Percentiles rank a stretch among this genome's conserved stretches.
phyloP scores from a whole-genome alignment of 352 stramenopile species.

The Phytopythium aichiense region DNA sequence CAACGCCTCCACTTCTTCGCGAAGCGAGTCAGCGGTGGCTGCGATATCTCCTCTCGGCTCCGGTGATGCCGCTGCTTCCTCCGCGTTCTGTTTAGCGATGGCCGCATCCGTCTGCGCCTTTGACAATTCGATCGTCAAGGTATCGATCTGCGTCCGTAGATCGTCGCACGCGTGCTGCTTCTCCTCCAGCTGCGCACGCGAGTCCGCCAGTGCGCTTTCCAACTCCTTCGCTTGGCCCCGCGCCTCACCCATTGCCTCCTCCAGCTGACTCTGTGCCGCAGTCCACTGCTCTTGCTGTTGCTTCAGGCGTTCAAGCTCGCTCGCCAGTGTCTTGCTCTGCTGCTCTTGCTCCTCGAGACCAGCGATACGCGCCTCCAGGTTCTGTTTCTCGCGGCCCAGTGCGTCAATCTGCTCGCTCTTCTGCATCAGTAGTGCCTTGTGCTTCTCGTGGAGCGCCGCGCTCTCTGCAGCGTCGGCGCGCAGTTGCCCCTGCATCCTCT shows the following conservation, averaged over 20 bases:
- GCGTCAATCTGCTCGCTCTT: conserved; percentile 7
- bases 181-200: conserved; percentile 13
- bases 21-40: background rate
- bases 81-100: conserved; percentile 6
- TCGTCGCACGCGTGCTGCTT: conserved; percentile 15
- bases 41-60: background rate
- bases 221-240: conserved; percentile 26
- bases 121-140: conserved; percentile 7
- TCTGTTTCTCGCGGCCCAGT: conserved; percentile 14
- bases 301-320: conserved; percentile 1
- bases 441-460: conserved; percentile 19
- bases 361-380: conserved; percentile 1
- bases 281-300: conserved; percentile 5
- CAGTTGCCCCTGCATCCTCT: conserved; percentile 36
- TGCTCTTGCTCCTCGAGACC: conserved; percentile 1
- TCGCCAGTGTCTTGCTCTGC: background rate
- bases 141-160: conserved; percentile 13
- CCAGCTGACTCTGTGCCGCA: conserved; percentile 29
- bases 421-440: conserved; percentile 18
- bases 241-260: conserved; percentile 30
- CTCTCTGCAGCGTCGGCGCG: conserved; percentile 18
- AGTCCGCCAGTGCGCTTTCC: conserved; percentile 20
- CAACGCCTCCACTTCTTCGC: background rate
- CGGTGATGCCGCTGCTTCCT: background rate
- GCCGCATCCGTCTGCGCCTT: conserved; percentile 12